Evolutionary conservation across 192 early-diverging fungal species (phyloP).

Genomic region (Phlyctochytrium bullatum): DNA sequence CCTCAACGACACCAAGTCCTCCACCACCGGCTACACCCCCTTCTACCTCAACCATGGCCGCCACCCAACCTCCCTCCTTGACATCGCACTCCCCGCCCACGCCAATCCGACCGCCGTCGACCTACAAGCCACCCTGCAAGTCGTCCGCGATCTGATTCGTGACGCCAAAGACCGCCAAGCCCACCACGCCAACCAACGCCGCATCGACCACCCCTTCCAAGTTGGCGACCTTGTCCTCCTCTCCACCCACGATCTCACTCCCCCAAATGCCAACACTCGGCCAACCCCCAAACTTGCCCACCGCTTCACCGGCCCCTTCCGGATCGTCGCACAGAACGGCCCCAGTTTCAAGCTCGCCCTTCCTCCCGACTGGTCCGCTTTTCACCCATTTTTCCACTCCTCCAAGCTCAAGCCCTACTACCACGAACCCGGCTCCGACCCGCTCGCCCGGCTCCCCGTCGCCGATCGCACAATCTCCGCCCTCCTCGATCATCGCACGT

Average conservation of each 20-base stretch:
- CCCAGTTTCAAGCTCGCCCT: constrained; percentile 7
- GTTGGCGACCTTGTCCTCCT: no score
- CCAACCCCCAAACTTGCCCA: constrained; percentile 17
- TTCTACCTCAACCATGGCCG: constrained; percentile 24
- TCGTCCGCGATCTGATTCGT: no score
- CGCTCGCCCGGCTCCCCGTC: constrained; percentile 11
- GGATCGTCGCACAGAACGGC: constrained; percentile 4
- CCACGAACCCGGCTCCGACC: constrained; percentile 22
- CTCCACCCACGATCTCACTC: constrained; percentile 8
- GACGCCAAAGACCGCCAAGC: no score
- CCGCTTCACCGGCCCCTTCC: constrained; percentile 15
- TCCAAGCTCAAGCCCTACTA: constrained; percentile 11
- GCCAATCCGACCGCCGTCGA: no score
- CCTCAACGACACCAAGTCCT: constrained; percentile 48
- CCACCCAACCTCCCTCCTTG: no score
- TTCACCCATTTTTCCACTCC: constrained; percentile 21
- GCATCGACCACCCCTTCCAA: no score
- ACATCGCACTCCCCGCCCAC: no score
- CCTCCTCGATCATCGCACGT: neutral
- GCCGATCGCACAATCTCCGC: neutral
- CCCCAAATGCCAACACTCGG: neutral
- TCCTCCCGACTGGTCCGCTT: constrained; percentile 5
- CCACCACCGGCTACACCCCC: constrained; percentile 25
- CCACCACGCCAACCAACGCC: no score
- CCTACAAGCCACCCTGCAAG: no score